Base-by-base conservation (phyloP, 371 early-diverging fungal species). In the Mortierella sp. region DNA sequence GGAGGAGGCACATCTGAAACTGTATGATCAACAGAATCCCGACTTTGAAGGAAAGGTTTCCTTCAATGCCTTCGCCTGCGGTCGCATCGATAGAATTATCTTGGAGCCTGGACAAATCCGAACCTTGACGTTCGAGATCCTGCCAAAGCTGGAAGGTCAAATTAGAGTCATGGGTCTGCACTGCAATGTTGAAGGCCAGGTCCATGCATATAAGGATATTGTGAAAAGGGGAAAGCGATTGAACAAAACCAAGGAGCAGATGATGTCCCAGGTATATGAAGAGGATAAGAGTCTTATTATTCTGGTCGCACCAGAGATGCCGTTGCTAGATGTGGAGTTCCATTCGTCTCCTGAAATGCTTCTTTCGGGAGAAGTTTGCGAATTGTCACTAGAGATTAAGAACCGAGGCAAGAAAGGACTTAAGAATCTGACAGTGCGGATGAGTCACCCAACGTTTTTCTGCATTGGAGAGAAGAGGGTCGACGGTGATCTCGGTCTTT, bases 391-490 rank as follows among this genome's bases (percentile, higher is more conserved):
- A 62, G 92, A 94, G 72, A 84, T 97, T 22, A 93, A 88, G 43
- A 98, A 98, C 85, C 89, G 91, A 49, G 96, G 98, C 24, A 89
- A 92, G 66, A 88, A 90, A 30, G 95, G 93, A 1, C 68, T 97
- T 57, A 89, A 87, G 24, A 87, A 89, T 28, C 72, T 97, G 64
- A 83, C 88, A 3, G 84, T 97, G 20, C 93, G 94, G 75, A 84
- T 94, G 57, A 96, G 95, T 60, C 98, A 97, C 73, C 95, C 97
- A 0, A 90, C 91, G 3, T 97, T 97, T 74, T 92, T 97, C 64
- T 90, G 90, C 61, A 86, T 97, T 32, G 95, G 92, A 40, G 76
- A 72, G 52, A 72, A 76, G 64, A 72, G 45, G n/a, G 73, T 66
- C 32, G 61, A 60, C 2, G 76, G 76, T 8, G 73, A 76, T 22